These are phyloP conservation scores for Botrytis aclada DNA, from an alignment of 2,329 filamentous ascomycete genomes.

Conservation along the genomic window DNA sequence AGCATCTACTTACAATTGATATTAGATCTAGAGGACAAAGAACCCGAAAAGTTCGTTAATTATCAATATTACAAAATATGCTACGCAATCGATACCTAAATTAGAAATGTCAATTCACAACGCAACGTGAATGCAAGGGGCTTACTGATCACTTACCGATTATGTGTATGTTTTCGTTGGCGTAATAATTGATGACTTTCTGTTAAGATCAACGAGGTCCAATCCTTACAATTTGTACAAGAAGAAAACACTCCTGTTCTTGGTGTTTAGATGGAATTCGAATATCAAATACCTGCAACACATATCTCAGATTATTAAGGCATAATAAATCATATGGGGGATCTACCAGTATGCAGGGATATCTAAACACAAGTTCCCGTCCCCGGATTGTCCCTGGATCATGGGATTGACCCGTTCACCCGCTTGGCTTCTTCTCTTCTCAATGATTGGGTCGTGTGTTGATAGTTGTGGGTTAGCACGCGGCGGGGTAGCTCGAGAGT, in stretches of 20 bases:
- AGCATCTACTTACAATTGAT: background rate
- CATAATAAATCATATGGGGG: background rate
- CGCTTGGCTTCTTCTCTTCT: background rate
- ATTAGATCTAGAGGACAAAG: background rate
- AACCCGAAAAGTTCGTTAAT: background rate
- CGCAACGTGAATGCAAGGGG: background rate
- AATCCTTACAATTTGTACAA: background rate
- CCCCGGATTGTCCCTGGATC: background rate
- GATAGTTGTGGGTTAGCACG: background rate
- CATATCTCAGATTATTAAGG: background rate
- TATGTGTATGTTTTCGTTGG: background rate
- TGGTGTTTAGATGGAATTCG: background rate
- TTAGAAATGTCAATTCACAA: background rate
- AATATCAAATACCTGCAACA: background rate
- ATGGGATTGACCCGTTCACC: background rate
- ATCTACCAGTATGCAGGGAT: background rate
- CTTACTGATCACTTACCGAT: background rate
- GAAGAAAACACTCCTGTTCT: background rate
- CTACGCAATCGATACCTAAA: background rate
- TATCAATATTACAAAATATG: background rate
- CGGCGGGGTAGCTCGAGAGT: background rate
- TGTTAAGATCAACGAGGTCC: background rate
- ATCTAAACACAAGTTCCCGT: background rate
- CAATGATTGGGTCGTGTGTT: background rate
- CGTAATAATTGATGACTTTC: background rate